Percentiles rank a stretch among this genome's conserved stretches.
phyloP scores from a whole-genome alignment of 805 yeast species.

The Kazachstania viticola region DNA sequence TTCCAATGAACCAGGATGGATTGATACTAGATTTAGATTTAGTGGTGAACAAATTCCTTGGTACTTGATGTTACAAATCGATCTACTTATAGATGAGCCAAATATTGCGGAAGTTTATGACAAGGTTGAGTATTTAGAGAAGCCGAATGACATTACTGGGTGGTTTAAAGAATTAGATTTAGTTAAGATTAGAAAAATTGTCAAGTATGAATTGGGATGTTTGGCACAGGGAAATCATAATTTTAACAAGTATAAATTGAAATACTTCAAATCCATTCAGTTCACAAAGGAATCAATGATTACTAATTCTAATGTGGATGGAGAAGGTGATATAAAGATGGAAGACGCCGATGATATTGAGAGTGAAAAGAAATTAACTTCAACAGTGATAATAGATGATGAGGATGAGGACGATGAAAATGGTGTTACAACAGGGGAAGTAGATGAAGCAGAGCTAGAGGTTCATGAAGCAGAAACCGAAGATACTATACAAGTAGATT shows the following conservation, averaged over 20 bases:
- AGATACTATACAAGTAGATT: conserved; percentile 16
- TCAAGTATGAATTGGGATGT: conserved; percentile 60
- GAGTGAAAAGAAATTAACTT: conserved; percentile 1
- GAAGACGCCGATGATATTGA: conserved; percentile 10
- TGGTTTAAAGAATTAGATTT: conserved; percentile 64
- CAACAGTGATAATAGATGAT: neutral
- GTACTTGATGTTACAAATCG: conserved; percentile 65
- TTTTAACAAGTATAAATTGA: conserved; percentile 32
- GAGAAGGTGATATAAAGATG: conserved; percentile 19
- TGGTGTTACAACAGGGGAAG: conserved; percentile 25
- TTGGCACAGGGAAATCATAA: conserved; percentile 39
- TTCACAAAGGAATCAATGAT: conserved; percentile 30
- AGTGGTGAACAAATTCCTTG: conserved; percentile 62
- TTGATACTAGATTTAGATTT: conserved; percentile 45
- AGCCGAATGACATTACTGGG: conserved; percentile 37
- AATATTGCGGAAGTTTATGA: conserved; percentile 38
- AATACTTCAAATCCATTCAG: conserved; percentile 32
- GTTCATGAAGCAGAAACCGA: conserved; percentile 25
- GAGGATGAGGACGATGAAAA: conserved; percentile 21
- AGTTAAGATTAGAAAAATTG: conserved; percentile 52
- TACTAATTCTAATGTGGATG: conserved; percentile 19
- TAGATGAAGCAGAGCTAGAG: conserved; percentile 22
- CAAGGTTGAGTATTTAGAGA: conserved; percentile 42
- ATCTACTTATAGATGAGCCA: conserved; percentile 57
- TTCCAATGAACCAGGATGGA: conserved; percentile 24